Conservation (phyloP, 2,329 filamentous ascomycete species). For the Xylaria sp. region DNA sequence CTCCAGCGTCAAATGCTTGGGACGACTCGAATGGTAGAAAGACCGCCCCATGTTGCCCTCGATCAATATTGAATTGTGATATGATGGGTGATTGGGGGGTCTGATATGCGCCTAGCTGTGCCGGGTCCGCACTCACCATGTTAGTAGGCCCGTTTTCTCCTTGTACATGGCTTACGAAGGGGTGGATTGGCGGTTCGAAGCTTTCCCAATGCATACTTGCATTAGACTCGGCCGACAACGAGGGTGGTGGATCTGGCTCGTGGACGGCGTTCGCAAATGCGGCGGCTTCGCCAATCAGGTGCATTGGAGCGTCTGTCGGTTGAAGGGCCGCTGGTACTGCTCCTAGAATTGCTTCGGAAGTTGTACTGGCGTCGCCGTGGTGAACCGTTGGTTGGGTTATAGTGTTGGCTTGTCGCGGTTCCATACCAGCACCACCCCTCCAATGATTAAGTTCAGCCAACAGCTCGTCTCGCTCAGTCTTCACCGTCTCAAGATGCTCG, state of each 20-base stretch:
- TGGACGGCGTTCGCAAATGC: conserved; percentile 28
- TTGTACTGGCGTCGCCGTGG: conserved; percentile 21
- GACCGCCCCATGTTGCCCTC: conserved; percentile 27
- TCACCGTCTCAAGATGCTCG: conserved; percentile 35
- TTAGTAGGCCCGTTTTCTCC: conserved; percentile 13
- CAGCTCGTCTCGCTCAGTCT: conserved; percentile 41
- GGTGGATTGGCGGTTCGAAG: conserved; percentile 34
- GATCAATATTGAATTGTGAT: conserved; percentile 29
- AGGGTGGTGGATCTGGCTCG: conserved; percentile 18
- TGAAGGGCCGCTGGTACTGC: conserved; percentile 24
- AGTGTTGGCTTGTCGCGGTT: conserved; percentile 37
- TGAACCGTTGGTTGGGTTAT: conserved; percentile 18
- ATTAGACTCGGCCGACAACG: conserved; percentile 20
- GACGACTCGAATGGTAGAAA: conserved; percentile 34
- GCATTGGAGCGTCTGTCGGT: conserved; percentile 25
- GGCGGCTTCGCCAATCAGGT: conserved; percentile 27
- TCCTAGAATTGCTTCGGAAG: conserved; percentile 25
- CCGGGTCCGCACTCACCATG: conserved; percentile 24
- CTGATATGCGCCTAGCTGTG: conserved; percentile 25
- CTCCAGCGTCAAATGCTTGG: conserved; percentile 23
- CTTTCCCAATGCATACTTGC: conserved; percentile 34
- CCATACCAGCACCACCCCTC: conserved; percentile 39
- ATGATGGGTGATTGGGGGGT: conserved; percentile 22
- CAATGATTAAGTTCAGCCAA: conserved; percentile 42
- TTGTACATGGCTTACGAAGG: conserved; percentile 30